Evolutionary conservation across 768 basidiomycete genomes (phyloP).

Genomic region (Goffeauzyma gilvescens): DNA sequence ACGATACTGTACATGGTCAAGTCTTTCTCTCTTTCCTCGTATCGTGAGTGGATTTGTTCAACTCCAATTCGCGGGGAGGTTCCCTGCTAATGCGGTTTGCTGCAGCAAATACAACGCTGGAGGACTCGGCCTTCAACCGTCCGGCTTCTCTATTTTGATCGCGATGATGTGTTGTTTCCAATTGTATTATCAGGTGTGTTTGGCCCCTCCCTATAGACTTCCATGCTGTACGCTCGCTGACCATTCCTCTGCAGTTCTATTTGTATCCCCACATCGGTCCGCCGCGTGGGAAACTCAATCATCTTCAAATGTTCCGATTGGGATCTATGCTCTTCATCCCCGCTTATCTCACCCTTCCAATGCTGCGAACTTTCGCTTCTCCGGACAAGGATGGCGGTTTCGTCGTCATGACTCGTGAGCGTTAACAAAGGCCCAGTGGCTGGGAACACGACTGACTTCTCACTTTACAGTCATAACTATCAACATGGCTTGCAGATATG

Average conservation of each 20-base stretch:
- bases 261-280: slow-evolving; percentile 33
- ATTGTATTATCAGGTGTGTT: slow-evolving; percentile 74
- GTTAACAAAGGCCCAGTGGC: slow-evolving; percentile 10
- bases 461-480: slow-evolving; percentile 43
- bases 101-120: slow-evolving; percentile 58
- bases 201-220: slow-evolving; percentile 21
- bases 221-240: no score
- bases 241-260: slow-evolving; percentile 24
- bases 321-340: slow-evolving; percentile 65
- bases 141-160: slow-evolving; percentile 74
- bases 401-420: slow-evolving; percentile 48
- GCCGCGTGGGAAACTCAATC: slow-evolving; percentile 31
- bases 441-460: background rate
- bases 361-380: slow-evolving; percentile 54
- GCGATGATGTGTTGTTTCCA: slow-evolving; percentile 83
- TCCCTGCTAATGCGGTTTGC: background rate
- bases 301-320: slow-evolving; percentile 33
- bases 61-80: no score
- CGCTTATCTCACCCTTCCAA: slow-evolving; percentile 58
- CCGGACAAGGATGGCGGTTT: slow-evolving; percentile 50
- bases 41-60: slow-evolving; percentile 40
- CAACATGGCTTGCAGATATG: slow-evolving; percentile 74
- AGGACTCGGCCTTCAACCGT: slow-evolving; percentile 78
- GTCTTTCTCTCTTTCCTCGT: slow-evolving; percentile 80
- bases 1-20: slow-evolving; percentile 49